These are phyloP conservation scores for Penicillium maclennaniae DNA, from an alignment of 495 filamentous ascomycete species.

Conservation along the genomic window DNA sequence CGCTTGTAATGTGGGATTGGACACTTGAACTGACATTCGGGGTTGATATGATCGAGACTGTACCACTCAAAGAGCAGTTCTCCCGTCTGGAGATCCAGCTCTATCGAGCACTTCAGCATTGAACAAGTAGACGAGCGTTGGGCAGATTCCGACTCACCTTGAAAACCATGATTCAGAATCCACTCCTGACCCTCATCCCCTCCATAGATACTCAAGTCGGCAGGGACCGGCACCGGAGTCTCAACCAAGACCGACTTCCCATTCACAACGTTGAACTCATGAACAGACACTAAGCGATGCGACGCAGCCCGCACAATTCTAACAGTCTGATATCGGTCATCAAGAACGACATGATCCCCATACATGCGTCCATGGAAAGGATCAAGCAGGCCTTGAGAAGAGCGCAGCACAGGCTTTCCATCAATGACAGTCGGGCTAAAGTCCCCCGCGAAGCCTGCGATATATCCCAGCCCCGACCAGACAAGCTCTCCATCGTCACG, in stretches of 20 bases:
- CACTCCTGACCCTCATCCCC: slow-evolving; percentile 15
- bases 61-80: slow-evolving; percentile 36
- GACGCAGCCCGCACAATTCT: slow-evolving; percentile 38
- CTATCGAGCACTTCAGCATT: slow-evolving; percentile 2
- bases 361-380: slow-evolving; percentile 42
- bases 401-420: slow-evolving; percentile 43
- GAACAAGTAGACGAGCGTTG: not conserved
- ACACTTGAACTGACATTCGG: slow-evolving; percentile 21
- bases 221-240: slow-evolving; percentile 20
- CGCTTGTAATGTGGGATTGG: not conserved
- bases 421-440: slow-evolving; percentile 33
- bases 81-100: slow-evolving; percentile 31
- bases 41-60: slow-evolving; percentile 29
- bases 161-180: not conserved
- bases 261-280: slow-evolving; percentile 47
- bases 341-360: slow-evolving; percentile 41
- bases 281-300: slow-evolving; percentile 42
- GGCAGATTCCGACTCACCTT: not conserved
- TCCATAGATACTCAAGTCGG: slow-evolving; percentile 27
- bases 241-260: slow-evolving; percentile 28
- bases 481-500: slow-evolving; percentile 47
- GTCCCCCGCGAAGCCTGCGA: slow-evolving; percentile 41
- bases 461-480: slow-evolving; percentile 50
- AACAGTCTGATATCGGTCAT: slow-evolving; percentile 47
- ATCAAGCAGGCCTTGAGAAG: slow-evolving; percentile 47